phyloP scores from a whole-genome alignment of 345 rosid species.

The Salix koriyanagi region DNA sequence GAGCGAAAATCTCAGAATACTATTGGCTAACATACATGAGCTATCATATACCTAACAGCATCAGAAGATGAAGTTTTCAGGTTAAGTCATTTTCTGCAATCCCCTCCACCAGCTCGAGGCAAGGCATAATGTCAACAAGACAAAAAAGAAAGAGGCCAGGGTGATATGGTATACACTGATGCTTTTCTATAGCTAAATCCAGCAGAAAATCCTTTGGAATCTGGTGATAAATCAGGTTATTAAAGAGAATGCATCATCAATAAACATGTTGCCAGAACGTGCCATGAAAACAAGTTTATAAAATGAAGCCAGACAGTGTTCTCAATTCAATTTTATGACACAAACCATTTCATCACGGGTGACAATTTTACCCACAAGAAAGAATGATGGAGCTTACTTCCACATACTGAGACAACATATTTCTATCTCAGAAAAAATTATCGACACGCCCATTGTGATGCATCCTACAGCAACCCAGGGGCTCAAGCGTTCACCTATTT shows the following conservation, averaged over 20 bases:
- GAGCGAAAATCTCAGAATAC: not conserved
- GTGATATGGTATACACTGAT: not conserved
- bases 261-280: constrained; percentile 6
- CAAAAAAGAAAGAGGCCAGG: not conserved
- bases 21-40: not conserved
- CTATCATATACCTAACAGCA: not conserved
- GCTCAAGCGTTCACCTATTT: constrained; percentile 85
- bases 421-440: constrained; percentile 60
- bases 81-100: not conserved
- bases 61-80: not conserved
- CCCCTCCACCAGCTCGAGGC: not conserved
- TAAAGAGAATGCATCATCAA: not conserved
- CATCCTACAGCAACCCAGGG: constrained; percentile 95
- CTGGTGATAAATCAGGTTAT: not conserved
- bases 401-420: constrained; percentile 5
- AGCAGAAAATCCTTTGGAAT: not conserved
- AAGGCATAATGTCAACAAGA: not conserved
- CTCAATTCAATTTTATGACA: not conserved
- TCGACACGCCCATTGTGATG: constrained; percentile 80
- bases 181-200: not conserved
- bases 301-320: not conserved
- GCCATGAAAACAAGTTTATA: constrained; percentile 11
- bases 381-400: constrained; percentile 22
- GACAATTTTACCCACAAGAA: constrained; percentile 2
- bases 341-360: not conserved